Evolutionary conservation across 306 rosid species (phyloP), one percentile per base, ranked within the genome.

Genomic region (Cucurbita argyrosperma): DNA sequence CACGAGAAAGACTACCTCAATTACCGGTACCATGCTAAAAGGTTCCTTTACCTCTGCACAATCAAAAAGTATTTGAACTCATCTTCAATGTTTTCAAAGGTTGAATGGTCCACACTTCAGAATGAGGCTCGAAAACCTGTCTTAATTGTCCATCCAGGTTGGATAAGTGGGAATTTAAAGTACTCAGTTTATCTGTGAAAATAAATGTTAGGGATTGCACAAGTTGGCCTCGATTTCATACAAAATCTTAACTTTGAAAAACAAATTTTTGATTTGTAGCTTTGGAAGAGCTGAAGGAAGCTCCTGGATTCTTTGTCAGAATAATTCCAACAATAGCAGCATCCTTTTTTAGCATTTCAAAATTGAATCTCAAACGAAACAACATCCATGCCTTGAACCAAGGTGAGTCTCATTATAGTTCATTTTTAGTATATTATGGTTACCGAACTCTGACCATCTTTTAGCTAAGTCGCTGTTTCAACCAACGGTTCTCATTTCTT

Each of bases 1-100:
- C 92, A 78, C 5, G 97, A 89, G 90, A 94, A 94, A 80, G 98
- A 94, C 76, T 94, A 94, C 82, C 83, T 94, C 75, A 94, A 94
- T 85, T 84, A 91, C 72, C 83, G 97, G 53, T 94, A 94, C 74
- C 88, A 90, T 77, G 96, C 86, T 18, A 94, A 90, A 83, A 85
- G 97, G 78, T 89, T 93, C 69, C 86, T 88, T 67, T 94, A 94
- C 83, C 94, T 94, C 6, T 85, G 95, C 80, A 74, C 89, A 79
- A 81, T 94, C 35, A 90, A 88, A 57, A 90, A 79, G 77, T 83
- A 86, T 82, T 75, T 94, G 87, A 84, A 78, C 76, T 79, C 80
- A 6, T 89, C 88, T 79, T 69, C 88, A 15, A 79, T 84, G 68
- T 59, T 90, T 78, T 74, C 70, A 19, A 88, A 83, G 88, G 90